Evolutionary conservation across 805 yeast genomes (phyloP), one percentile per base, ranked within the genome.

Genomic region (Wickerhamomyces xylosicus): DNA sequence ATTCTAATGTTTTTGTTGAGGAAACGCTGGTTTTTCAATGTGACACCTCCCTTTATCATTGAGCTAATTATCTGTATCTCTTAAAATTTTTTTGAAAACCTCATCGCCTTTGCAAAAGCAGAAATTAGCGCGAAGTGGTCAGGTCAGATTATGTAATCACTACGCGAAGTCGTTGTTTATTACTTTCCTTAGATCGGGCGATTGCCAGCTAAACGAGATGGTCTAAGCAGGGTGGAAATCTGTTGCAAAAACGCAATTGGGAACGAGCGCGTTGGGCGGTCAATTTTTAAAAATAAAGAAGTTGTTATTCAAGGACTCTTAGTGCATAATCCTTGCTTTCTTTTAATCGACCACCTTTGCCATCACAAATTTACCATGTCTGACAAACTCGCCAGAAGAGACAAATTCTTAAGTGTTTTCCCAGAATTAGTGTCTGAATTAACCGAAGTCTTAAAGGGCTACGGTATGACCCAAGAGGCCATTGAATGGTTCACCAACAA

Each of bases 391-490:
- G 40, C 42, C 11, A 46, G 68, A 39, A 79, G 68, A 64, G 63
- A 68, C 34, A 74, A 71, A 53, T 84, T 84, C 56, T 56, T 80
- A 41, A 65, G 62, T 17, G 79, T 77, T 36, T 87, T 90, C 64
- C 94, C 90, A 46, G 69, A 67, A 31, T 62, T 92, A 45, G 95
- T 85, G 32, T 72, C 68, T 15, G 98, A 90, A 56, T 66, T 90
- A 47, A 71, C 69, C 40, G 72, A 71, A 17, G 72, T 78, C 36
- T 64, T 85, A 43, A 63, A 61, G 34, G 65, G 65, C 37, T 85
- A 86, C 62, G 85, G 86, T 41, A 83, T 92, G 78, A 86, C 95
- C 22, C 62, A 69, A 39, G 92, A 84, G 45, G 97, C 96, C 31
- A 72, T 83, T 41, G 74, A 72, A 20, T 92, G 98, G 97, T 85